A percentile compares a stretch with the other conserved stretches of the same genome.
Conservation (phyloP, 2,329 filamentous ascomycete genomes). For the Fusarium anguioides region DNA sequence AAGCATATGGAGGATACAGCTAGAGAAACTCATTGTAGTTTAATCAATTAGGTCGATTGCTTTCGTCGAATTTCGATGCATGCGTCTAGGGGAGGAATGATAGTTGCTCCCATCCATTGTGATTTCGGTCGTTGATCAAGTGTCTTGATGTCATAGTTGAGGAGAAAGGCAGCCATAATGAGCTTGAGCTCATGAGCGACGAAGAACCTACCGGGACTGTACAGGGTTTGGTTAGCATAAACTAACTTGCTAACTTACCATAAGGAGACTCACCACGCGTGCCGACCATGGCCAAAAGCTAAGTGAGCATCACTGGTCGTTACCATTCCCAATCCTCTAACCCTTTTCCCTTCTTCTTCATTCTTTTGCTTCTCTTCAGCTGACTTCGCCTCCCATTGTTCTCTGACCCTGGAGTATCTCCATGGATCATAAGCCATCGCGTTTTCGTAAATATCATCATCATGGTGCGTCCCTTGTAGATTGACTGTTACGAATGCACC, state of each 20-base stretch:
- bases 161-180: constrained; percentile 60
- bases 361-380: constrained; percentile 45
- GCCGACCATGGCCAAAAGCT: constrained; percentile 67
- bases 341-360: constrained; percentile 48
- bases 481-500: constrained; percentile 58
- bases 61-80: constrained; percentile 45
- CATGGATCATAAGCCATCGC: constrained; percentile 61
- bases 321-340: constrained; percentile 60
- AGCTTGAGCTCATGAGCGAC: constrained; percentile 67
- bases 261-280: constrained; percentile 55
- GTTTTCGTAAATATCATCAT: constrained; percentile 56
- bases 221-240: neutral
- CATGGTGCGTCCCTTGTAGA: constrained; percentile 59
- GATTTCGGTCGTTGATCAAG: constrained; percentile 54
- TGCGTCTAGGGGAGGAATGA: constrained; percentile 46
- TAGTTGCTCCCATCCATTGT: constrained; percentile 58
- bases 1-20: constrained; percentile 26
- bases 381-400: constrained; percentile 50
- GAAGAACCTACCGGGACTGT: constrained; percentile 65
- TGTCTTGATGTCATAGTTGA: constrained; percentile 64
- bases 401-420: constrained; percentile 58
- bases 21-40: neutral
- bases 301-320: constrained; percentile 63
- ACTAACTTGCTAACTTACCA: neutral
- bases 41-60: neutral